phyloP scores from a whole-genome alignment of 2,329 filamentous ascomycete species.

The Beauveria varroae region DNA sequence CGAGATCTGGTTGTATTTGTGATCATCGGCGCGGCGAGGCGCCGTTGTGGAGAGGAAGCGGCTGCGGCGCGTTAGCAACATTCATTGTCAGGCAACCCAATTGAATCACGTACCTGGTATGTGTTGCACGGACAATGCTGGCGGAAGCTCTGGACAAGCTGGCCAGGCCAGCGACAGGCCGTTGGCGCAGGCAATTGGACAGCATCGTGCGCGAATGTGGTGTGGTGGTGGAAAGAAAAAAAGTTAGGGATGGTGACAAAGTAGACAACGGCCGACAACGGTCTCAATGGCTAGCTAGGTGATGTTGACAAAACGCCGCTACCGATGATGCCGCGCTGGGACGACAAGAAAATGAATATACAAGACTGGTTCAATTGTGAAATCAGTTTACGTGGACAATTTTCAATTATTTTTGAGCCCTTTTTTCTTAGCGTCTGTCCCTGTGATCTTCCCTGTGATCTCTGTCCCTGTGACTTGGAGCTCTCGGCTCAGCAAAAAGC shows the following conservation, averaged over 20 bases:
- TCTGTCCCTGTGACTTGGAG: conserved; percentile 9
- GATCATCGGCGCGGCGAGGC: conserved; percentile 38
- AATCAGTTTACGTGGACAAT: no score
- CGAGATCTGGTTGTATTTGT: conserved; percentile 77
- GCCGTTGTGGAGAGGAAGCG: conserved; percentile 45
- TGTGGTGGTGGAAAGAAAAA: conserved; percentile 12
- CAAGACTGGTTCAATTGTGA: no score
- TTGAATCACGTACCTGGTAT: conserved; percentile 20
- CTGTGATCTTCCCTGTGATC: conserved; percentile 31
- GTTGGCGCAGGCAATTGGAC: conserved; percentile 20
- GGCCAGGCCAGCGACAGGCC: conserved; percentile 17
- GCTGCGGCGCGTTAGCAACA: conserved; percentile 23
- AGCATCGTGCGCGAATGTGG: conserved; percentile 17
- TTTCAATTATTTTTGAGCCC: conserved; percentile 1
- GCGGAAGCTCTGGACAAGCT: conserved; percentile 18
- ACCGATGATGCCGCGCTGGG: neutral
- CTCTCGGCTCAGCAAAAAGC: neutral
- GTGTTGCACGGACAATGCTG: conserved; percentile 16
- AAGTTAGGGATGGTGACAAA: conserved; percentile 11
- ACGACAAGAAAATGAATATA: neutral
- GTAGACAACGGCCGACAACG: conserved; percentile 16
- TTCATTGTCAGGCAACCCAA: neutral
- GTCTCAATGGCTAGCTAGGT: conserved; percentile 17
- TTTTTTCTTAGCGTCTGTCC: conserved; percentile 20
- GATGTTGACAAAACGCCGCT: neutral